These are phyloP conservation scores for Candida pseudofarinosa DNA, from an alignment of 805 yeast genomes.

Conservation along the genomic window DNA sequence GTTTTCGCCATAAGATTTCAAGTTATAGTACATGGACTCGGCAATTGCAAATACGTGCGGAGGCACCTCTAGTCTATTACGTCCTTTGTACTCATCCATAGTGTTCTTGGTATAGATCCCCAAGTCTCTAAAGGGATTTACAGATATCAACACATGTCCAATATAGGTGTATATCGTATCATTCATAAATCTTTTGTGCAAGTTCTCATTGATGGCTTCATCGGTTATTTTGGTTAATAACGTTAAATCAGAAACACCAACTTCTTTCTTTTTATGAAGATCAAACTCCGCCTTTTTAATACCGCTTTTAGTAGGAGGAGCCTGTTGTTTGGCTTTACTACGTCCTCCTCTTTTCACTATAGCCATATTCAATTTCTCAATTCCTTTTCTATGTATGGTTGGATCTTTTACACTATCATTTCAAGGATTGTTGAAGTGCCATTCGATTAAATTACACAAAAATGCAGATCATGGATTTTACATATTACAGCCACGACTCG, in stretches of 20 bases:
- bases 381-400: not conserved
- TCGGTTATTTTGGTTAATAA: slow-evolving; percentile 83
- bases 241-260: slow-evolving; percentile 96
- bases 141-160: slow-evolving; percentile 92
- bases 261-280: slow-evolving; percentile 83
- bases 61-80: slow-evolving; percentile 91
- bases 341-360: slow-evolving; percentile 73
- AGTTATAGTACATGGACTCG: slow-evolving; percentile 91
- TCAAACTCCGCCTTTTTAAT: slow-evolving; percentile 89
- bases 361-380: slow-evolving; percentile 50
- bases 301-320: slow-evolving; percentile 53
- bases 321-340: slow-evolving; percentile 44
- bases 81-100: slow-evolving; percentile 75
- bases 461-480: not conserved
- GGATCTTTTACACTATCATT: not conserved
- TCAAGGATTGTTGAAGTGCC: not conserved
- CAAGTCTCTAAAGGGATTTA: slow-evolving; percentile 92
- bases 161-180: slow-evolving; percentile 89
- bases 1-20: slow-evolving; percentile 89
- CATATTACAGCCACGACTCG: not conserved
- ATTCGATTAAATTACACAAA: not conserved
- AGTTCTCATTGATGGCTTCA: slow-evolving; percentile 86
- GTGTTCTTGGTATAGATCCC: slow-evolving; percentile 89
- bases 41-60: slow-evolving; percentile 99
- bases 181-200: slow-evolving; percentile 83